phyloP scores from a whole-genome alignment of 306 rosid genomes.

The Gynostemma pentaphyllum region DNA sequence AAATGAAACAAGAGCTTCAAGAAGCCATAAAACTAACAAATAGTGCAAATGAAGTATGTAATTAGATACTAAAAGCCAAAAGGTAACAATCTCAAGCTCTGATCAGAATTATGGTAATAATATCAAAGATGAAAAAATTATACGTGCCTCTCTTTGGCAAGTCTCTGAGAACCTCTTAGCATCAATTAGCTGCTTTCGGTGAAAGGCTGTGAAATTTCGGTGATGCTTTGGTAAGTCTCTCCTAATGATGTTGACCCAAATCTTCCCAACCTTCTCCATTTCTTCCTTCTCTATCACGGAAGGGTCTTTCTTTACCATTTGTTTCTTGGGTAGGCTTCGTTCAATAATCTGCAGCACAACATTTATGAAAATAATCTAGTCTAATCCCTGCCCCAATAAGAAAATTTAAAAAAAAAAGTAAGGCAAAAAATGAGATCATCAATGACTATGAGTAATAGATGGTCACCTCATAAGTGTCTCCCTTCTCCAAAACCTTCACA shows the following conservation, averaged over 20 bases:
- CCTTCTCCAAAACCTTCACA: slow-evolving; percentile 98
- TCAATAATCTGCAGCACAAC: slow-evolving; percentile 70
- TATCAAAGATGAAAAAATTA: background rate
- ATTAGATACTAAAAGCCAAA: slow-evolving; percentile 4
- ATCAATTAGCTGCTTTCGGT: slow-evolving; percentile 81
- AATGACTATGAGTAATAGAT: background rate
- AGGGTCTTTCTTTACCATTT: slow-evolving; percentile 63
- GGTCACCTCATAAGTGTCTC: slow-evolving; percentile 91
- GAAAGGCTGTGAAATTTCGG: slow-evolving; percentile 51
- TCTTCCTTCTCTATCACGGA: slow-evolving; percentile 78
- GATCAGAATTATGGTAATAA: too few species aligned
- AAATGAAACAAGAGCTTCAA: background rate
- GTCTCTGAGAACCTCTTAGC: slow-evolving; percentile 86
- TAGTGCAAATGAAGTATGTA: slow-evolving; percentile 5
- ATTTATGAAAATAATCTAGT: slow-evolving; percentile 10
- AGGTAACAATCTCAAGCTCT: background rate
- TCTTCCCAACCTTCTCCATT: slow-evolving; percentile 68
- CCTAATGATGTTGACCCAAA: slow-evolving; percentile 81
- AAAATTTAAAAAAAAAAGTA: background rate
- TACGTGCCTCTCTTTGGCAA: slow-evolving; percentile 96
- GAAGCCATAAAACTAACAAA: slow-evolving; percentile 5
- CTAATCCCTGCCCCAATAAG: background rate
- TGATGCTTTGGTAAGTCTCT: slow-evolving; percentile 91
- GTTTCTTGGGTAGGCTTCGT: slow-evolving; percentile 86
- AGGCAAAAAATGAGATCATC: background rate